Evolutionary conservation across 192 early-diverging fungal species (phyloP).

Genomic region (Coemansia furcata): DNA sequence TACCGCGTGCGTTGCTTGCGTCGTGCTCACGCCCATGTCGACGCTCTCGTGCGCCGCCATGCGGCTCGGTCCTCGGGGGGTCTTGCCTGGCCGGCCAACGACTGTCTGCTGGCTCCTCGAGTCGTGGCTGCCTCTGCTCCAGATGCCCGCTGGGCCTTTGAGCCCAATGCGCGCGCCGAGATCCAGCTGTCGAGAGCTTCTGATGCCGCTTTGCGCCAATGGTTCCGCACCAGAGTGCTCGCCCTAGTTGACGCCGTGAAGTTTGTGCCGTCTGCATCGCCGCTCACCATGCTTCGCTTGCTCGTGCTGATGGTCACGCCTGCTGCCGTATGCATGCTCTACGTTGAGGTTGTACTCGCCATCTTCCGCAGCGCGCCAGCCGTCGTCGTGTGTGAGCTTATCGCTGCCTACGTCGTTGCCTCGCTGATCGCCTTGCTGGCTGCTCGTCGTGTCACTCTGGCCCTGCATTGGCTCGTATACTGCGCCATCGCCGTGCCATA

Average conservation of each 20-base stretch:
- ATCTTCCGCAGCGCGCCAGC: slow-evolving; percentile 49
- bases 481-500: slow-evolving; percentile 44
- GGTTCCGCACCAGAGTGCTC: slow-evolving; percentile 46
- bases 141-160: slow-evolving; percentile 43
- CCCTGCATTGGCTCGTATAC: slow-evolving; percentile 46
- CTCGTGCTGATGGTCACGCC: slow-evolving; percentile 40
- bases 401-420: slow-evolving; percentile 38
- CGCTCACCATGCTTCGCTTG: slow-evolving; percentile 38
- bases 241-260: slow-evolving; percentile 42
- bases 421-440: slow-evolving; percentile 28
- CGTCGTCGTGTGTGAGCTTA: slow-evolving; percentile 50
- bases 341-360: slow-evolving; percentile 49
- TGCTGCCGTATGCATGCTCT: slow-evolving; percentile 50
- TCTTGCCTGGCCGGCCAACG: slow-evolving; percentile 45
- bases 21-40: slow-evolving; percentile 42
- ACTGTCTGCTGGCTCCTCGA: slow-evolving; percentile 47
- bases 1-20: slow-evolving; percentile 50
- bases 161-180: slow-evolving; percentile 48
- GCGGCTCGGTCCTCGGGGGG: neutral
- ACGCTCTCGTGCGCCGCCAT: slow-evolving; percentile 39
- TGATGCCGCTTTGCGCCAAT: slow-evolving; percentile 49
- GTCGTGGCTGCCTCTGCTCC: slow-evolving; percentile 31
- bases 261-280: slow-evolving; percentile 30
- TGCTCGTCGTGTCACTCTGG: slow-evolving; percentile 20
- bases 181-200: slow-evolving; percentile 28